Evolutionary conservation across 1,284 basidiomycete genomes (phyloP), one percentile per base, ranked within the genome.

Genomic region (Porphyrellus sp.): DNA sequence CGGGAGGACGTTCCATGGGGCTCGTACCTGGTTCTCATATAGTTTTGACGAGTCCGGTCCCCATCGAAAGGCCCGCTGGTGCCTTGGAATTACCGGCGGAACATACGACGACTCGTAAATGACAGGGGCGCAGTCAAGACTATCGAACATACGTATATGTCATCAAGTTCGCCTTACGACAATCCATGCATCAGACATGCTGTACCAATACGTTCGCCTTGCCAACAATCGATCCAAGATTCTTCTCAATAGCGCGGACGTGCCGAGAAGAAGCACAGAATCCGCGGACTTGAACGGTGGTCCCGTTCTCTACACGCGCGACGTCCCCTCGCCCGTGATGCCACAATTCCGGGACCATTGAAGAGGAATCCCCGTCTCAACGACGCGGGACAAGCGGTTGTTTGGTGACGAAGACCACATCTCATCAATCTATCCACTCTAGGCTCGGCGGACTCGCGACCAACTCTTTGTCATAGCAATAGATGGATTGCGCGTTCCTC

Each of bases 1-100:
- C 0, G 65, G 12, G 73, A 76, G 15, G 83, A 88, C 56, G 65
- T 82, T 30, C 83, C 85, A 48, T 87, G 86, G 85, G 81, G 54
- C 18, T 6, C 8, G 48, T n/a, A 40, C 41, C 46, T 46, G 28
- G 28, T 37, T n/a, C 52, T 46, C 45, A 52, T 20, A 8, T 23
- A n/a, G n/a, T n/a, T n/a, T n/a, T n/a, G n/a, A n/a, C n/a, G n/a
- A n/a, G n/a, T n/a, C n/a, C n/a, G n/a, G n/a, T n/a, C n/a, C n/a
- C n/a, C n/a, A n/a, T n/a, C n/a, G n/a, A n/a, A n/a, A n/a, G n/a
- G n/a, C n/a, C n/a, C n/a, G n/a, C n/a, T n/a, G n/a, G 46, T 16
- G 25, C 8, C 28, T 43, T n/a, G 31, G 21, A 16, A 13, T 23
- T 30, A 1, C 35, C 24, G 8, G 46, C 18, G 25, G 28, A 28